Percentiles rank a stretch among this genome's conserved stretches.
phyloP scores from a whole-genome alignment of 2,329 filamentous ascomycete species.

The Knufia fluminis region DNA sequence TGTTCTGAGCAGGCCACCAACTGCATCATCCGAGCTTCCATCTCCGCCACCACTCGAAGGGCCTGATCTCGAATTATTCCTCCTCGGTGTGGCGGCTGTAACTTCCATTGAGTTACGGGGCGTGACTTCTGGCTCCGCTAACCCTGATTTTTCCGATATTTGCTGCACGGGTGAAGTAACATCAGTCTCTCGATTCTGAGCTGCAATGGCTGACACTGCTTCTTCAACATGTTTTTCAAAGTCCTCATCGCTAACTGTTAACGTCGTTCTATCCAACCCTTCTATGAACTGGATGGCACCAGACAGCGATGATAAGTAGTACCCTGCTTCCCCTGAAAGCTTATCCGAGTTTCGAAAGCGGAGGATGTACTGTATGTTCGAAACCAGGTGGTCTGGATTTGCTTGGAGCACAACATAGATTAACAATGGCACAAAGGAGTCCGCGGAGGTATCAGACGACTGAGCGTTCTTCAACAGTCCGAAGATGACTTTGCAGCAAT shows the following conservation, averaged over 20 bases:
- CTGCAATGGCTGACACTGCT: slow-evolving; percentile 88
- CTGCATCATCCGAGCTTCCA: slow-evolving; percentile 63
- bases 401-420: slow-evolving; percentile 94
- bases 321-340: slow-evolving; percentile 91
- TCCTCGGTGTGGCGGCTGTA: slow-evolving; percentile 41
- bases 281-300: slow-evolving; percentile 96
- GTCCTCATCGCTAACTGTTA: slow-evolving; percentile 89
- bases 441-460: slow-evolving; percentile 77
- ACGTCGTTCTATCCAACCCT: slow-evolving; percentile 82
- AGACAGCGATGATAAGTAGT: slow-evolving; percentile 82
- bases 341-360: slow-evolving; percentile 97
- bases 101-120: slow-evolving; percentile 51
- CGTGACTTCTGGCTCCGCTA: slow-evolving; percentile 49
- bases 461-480: slow-evolving; percentile 86
- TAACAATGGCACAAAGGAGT: slow-evolving; percentile 87
- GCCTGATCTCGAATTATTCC: slow-evolving; percentile 24
- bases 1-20: slow-evolving; percentile 74
- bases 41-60: slow-evolving; percentile 35
- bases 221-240: slow-evolving; percentile 96
- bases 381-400: slow-evolving; percentile 90
- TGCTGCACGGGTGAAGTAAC: slow-evolving; percentile 28
- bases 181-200: slow-evolving; percentile 62
- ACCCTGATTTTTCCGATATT: slow-evolving; percentile 38
- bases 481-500: slow-evolving; percentile 99
- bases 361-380: slow-evolving; percentile 95